Evolutionary conservation across 2,329 filamentous ascomycete species (phyloP).

Genomic region (Apiospora malaysiana): DNA sequence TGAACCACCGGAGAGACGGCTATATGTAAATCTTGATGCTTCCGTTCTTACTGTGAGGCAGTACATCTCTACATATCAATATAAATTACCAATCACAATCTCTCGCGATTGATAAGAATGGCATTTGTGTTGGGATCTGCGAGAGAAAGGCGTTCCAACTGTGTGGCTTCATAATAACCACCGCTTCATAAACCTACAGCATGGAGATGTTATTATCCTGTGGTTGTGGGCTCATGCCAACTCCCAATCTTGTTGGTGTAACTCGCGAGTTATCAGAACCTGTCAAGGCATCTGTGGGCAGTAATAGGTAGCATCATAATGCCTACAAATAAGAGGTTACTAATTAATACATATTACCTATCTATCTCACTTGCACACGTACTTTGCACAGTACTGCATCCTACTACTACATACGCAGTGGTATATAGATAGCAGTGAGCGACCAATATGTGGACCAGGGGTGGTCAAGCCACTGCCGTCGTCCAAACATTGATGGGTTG

Average conservation of each 20-base stretch:
- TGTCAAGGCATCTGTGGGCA: background rate
- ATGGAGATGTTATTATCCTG: background rate
- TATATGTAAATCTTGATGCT: too few species aligned
- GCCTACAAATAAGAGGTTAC: too few species aligned
- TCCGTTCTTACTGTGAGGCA: too few species aligned
- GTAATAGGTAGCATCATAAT: background rate
- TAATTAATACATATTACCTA: too few species aligned
- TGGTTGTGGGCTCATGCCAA: background rate
- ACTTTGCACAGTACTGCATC: background rate
- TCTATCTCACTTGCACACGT: too few species aligned
- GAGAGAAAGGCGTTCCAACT: too few species aligned
- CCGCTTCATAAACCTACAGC: background rate
- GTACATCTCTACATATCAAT: too few species aligned
- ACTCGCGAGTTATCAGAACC: background rate
- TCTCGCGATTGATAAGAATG: too few species aligned
- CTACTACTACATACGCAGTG: background rate
- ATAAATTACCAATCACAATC: too few species aligned
- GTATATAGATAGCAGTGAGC: too few species aligned
- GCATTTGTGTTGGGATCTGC: too few species aligned
- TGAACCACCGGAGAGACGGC: too few species aligned
- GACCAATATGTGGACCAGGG: background rate
- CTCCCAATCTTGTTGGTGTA: background rate
- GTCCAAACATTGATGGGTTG: background rate
- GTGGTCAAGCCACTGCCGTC: slow-evolving; percentile 3
- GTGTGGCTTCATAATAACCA: background rate